A percentile compares a stretch with the other conserved stretches of the same genome.
Conservation (phyloP, 140 eudicot genomes). For the Anethum foeniculum region DNA sequence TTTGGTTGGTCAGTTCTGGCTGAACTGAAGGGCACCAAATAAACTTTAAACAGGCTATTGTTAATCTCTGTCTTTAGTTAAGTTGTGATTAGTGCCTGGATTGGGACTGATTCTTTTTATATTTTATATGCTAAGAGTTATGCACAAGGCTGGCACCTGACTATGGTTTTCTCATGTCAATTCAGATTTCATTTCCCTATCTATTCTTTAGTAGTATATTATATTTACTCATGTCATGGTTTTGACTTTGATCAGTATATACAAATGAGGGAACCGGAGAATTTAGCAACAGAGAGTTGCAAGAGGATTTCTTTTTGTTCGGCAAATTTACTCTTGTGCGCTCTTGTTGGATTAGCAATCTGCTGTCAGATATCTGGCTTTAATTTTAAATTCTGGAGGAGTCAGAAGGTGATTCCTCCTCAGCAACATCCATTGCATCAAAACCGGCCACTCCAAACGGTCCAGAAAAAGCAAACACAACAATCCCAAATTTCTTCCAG, state of each 20-base stretch:
- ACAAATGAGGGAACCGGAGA: slow-evolving; percentile 13
- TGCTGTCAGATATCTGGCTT: slow-evolving; percentile 28
- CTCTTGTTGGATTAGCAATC: slow-evolving; percentile 36
- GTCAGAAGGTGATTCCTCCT: slow-evolving; percentile 11
- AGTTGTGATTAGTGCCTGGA: background rate
- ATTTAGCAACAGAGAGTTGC: slow-evolving; percentile 24
- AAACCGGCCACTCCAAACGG: slow-evolving; percentile 22
- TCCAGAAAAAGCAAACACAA: slow-evolving; percentile 42
- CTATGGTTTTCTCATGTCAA: background rate
- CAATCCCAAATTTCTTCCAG: slow-evolving; percentile 36
- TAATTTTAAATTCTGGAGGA: slow-evolving; percentile 25
- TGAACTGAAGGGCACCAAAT: background rate
- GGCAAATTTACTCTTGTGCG: slow-evolving; percentile 37
- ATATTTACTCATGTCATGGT: slow-evolving; percentile 4
- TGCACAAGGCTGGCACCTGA: background rate
- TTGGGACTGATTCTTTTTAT: background rate
- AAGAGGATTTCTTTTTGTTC: slow-evolving; percentile 16
- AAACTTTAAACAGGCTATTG: background rate
- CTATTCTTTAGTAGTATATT: background rate
- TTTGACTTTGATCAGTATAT: slow-evolving; percentile 21
- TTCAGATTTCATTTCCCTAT: background rate
- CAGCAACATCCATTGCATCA: slow-evolving; percentile 17
- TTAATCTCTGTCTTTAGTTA: background rate
- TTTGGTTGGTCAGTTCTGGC: background rate
- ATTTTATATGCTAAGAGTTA: background rate